Base-by-base conservation (phyloP, 2,329 filamentous ascomycete genomes). In the Scytalidium sp. region DNA sequence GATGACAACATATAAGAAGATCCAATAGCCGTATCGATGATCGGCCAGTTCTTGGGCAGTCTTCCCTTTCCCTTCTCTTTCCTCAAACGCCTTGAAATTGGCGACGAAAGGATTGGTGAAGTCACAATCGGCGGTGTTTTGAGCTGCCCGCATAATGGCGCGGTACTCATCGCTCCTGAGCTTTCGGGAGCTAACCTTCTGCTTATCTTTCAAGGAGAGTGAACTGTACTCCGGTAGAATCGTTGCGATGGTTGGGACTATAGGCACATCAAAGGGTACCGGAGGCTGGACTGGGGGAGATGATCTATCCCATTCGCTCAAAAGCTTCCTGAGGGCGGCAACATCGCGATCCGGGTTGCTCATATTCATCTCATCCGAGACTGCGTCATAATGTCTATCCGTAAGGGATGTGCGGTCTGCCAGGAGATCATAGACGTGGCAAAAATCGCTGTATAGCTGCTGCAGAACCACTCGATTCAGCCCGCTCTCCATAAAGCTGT, bases 221-320 rank as follows among this genome's bases (percentile, higher is more conserved):
- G 77, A 76, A 53, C 79, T 70, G 63, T 82, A 88, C 41, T 83
- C 86, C 39, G 81, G 77, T 49, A 85, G 76, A 17, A 90, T 76
- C 1, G 81, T 74, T 25, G 78, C 75, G 60, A 95, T 78, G 1
- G 78, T 80, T 1, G 93, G 93, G 20, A 95, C 70, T 56, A 85
- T 80, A 2, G 94, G 93, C 3, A 90, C 75, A 64, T 97, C 93
- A 62, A 93, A 97, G 0, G 94, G 93, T 49, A 97, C 84, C 0
- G 93, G 90, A 1, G 94, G 94, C 51, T 93, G 81, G 1, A 97
- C 91, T 0, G 94, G 94, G 1, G 93, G 90, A 13, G 86, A 89
- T 8, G 88, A 93, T 52, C 87, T 83, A 65, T 99, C 94, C 62
- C 91, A 97, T 69, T 97, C 93, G 57, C 81, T 85, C 55, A 97